These are phyloP conservation scores for Alnus rubra DNA, from an alignment of 306 rosid species.

Conservation along the genomic window DNA sequence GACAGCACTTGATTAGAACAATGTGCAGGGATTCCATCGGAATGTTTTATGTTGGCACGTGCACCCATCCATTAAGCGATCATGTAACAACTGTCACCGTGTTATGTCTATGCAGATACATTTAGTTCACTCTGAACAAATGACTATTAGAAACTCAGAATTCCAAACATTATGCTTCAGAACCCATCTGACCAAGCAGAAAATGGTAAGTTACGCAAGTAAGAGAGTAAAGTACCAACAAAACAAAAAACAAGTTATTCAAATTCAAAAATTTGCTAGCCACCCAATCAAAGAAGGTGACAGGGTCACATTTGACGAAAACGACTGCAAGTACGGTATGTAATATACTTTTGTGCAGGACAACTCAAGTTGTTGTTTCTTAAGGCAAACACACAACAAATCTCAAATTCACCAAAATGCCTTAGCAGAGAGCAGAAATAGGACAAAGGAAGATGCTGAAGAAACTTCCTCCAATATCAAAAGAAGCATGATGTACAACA, in stretches of 20 bases:
- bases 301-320: not conserved
- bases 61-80: not conserved
- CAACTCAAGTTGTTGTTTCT: not conserved
- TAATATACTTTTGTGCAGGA: not conserved
- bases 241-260: not conserved
- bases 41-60: not conserved
- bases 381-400: not conserved
- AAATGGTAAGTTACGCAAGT: not conserved
- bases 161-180: not conserved
- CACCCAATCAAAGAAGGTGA: not conserved
- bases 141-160: not conserved
- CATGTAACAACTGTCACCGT: not conserved
- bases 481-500: not conserved
- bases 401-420: slow-evolving; percentile 11
- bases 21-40: not conserved
- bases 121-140: not conserved
- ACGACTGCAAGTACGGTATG: not conserved
- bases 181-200: not conserved
- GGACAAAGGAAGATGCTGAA: slow-evolving; percentile 1
- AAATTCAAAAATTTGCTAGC: not conserved
- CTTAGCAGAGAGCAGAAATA: slow-evolving; percentile 12
- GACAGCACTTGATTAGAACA: slow-evolving; percentile 18
- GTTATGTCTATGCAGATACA: not conserved
- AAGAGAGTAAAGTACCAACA: not conserved
- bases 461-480: not conserved